Evolutionary conservation across 441 rosid species (phyloP).

Genomic region (Melastoma candidum): DNA sequence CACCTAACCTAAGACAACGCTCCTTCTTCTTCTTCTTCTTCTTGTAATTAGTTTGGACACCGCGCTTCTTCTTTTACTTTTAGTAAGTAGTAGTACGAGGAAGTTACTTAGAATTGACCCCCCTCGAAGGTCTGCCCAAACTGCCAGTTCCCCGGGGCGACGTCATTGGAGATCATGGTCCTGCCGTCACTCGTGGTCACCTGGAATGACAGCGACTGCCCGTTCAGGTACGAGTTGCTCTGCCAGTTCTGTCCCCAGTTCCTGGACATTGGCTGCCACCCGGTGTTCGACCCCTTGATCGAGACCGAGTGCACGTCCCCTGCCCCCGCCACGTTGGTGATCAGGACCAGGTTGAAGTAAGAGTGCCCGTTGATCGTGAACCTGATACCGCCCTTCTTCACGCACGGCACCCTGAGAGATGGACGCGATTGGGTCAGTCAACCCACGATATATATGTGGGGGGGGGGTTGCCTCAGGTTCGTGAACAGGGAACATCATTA

Average conservation of each 20-base stretch:
- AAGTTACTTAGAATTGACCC: slow-evolving; percentile 13
- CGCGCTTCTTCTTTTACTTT: no score
- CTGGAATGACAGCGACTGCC: slow-evolving; percentile 26
- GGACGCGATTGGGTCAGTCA: background rate
- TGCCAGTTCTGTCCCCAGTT: slow-evolving; percentile 46
- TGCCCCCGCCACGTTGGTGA: slow-evolving; percentile 32
- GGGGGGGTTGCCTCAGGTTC: no score
- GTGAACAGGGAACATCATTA: no score
- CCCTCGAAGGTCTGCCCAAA: slow-evolving; percentile 22
- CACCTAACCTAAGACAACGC: no score
- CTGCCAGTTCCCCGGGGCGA: slow-evolving; percentile 16
- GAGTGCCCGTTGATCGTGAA: slow-evolving; percentile 34
- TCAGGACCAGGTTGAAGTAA: slow-evolving; percentile 33
- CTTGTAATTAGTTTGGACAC: no score
- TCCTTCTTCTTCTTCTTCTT: no score
- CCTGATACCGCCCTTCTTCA: slow-evolving; percentile 28
- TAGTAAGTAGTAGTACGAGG: background rate
- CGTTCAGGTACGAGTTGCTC: slow-evolving; percentile 28
- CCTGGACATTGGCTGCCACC: slow-evolving; percentile 36
- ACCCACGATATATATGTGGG: background rate
- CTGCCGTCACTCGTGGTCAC: slow-evolving; percentile 18
- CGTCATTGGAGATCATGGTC: slow-evolving; percentile 16
- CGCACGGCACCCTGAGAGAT: slow-evolving; percentile 22
- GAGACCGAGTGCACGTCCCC: slow-evolving; percentile 32
- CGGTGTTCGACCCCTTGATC: slow-evolving; percentile 25